These are phyloP conservation scores for Coniochaeta hoffmannii DNA, from an alignment of 2,329 filamentous ascomycete genomes.

Conservation along the genomic window DNA sequence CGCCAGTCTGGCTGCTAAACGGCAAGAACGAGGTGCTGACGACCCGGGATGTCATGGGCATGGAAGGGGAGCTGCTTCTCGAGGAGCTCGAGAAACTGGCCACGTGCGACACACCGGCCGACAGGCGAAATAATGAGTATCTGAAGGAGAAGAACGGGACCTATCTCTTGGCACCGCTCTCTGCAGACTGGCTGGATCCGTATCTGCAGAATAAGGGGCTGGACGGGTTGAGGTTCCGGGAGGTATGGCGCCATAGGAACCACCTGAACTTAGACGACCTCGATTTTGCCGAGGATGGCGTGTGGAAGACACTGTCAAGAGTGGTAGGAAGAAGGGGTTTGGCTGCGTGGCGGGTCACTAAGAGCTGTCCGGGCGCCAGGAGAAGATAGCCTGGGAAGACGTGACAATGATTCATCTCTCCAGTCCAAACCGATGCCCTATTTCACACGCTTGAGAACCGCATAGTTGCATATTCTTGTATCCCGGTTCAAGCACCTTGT, in stretches of 20 bases:
- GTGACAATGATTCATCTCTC: not conserved
- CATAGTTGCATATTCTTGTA: not conserved
- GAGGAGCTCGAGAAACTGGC: slow-evolving; percentile 50
- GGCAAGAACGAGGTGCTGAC: slow-evolving; percentile 65
- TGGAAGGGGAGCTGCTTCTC: slow-evolving; percentile 53
- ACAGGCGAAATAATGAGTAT: slow-evolving; percentile 47
- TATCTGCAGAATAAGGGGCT: slow-evolving; percentile 53
- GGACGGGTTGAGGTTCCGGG: slow-evolving; percentile 54
- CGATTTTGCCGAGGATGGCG: slow-evolving; percentile 69
- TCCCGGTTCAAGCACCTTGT: not conserved
- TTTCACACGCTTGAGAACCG: not conserved
- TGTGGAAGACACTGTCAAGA: slow-evolving; percentile 62
- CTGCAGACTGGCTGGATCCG: slow-evolving; percentile 61
- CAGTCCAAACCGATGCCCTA: not conserved
- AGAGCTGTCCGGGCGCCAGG: slow-evolving; percentile 37
- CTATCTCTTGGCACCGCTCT: slow-evolving; percentile 66
- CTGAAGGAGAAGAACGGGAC: slow-evolving; percentile 56
- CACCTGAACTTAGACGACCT: slow-evolving; percentile 76
- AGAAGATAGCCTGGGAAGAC: not conserved
- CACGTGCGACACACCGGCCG: slow-evolving; percentile 54
- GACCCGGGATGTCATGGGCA: slow-evolving; percentile 68
- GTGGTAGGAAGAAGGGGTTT: slow-evolving; percentile 59
- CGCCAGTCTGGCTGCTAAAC: slow-evolving; percentile 72
- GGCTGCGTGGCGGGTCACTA: slow-evolving; percentile 57
- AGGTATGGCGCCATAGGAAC: slow-evolving; percentile 60